Evolutionary conservation across 495 filamentous ascomycete species (phyloP).

Genomic region (Poronia punctata): DNA sequence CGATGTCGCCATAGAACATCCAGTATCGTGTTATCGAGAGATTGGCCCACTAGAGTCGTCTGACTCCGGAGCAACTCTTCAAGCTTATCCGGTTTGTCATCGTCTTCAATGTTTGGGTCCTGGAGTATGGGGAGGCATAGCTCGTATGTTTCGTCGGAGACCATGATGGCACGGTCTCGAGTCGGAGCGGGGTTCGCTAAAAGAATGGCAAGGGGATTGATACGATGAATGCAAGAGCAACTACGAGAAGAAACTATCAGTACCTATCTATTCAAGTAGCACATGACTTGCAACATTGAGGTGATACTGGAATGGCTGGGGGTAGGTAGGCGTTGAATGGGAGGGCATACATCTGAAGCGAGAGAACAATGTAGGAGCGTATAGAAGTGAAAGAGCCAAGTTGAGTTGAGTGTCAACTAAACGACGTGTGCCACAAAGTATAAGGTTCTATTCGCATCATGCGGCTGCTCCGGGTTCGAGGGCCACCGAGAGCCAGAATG

Average conservation of each 20-base stretch:
- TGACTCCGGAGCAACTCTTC: slow-evolving; percentile 78
- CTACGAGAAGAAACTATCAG: slow-evolving; percentile 1
- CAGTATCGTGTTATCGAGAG: slow-evolving; percentile 83
- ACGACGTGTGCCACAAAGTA: slow-evolving; percentile 28
- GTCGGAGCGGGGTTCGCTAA: slow-evolving; percentile 4
- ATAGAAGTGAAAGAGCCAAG: slow-evolving; percentile 5
- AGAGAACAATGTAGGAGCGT: background rate
- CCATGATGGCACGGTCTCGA: slow-evolving; percentile 52
- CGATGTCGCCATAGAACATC: slow-evolving; percentile 89
- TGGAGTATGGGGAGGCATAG: slow-evolving; percentile 82
- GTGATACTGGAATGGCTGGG: background rate
- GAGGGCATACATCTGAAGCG: slow-evolving; percentile 13
- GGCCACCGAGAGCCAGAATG: slow-evolving; percentile 14
- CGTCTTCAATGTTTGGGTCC: slow-evolving; percentile 76
- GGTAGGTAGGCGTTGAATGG: background rate
- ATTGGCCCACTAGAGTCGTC: slow-evolving; percentile 65
- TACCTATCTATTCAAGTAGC: slow-evolving; percentile 8
- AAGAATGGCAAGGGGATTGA: background rate
- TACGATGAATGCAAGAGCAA: background rate
- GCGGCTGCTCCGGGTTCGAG: slow-evolving; percentile 26
- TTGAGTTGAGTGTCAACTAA: slow-evolving; percentile 20
- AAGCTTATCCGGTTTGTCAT: slow-evolving; percentile 90
- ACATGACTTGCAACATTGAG: slow-evolving; percentile 6
- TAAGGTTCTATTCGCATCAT: slow-evolving; percentile 29
- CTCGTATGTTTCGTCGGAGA: slow-evolving; percentile 87